These are phyloP conservation scores for Tardiomyces blankii DNA, from an alignment of 1,139 yeast genomes.

Conservation along the genomic window DNA sequence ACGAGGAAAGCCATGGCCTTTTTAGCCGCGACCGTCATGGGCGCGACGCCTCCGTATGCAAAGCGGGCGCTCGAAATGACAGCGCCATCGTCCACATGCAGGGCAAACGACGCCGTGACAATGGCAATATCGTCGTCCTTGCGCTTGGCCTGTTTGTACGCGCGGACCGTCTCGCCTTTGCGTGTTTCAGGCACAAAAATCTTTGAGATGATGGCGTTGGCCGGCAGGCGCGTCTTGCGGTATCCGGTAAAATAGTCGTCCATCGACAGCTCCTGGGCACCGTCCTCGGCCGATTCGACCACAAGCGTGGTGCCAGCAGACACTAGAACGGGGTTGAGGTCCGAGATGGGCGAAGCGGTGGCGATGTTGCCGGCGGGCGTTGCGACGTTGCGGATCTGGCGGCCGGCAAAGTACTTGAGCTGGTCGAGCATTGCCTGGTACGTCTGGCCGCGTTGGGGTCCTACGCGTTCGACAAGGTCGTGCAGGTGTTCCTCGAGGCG, in stretches of 20 bases:
- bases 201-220: conserved; percentile 25
- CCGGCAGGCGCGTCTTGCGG: conserved; percentile 29
- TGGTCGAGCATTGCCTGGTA: conserved; percentile 30
- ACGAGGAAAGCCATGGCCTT: conserved; percentile 23
- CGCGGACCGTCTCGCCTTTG: conserved; percentile 26
- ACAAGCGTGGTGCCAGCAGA: conserved; percentile 30
- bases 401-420: conserved; percentile 35
- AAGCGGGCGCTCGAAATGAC: conserved; percentile 22
- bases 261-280: conserved; percentile 22
- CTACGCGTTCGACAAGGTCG: conserved; percentile 14
- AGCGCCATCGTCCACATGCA: conserved; percentile 12
- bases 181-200: conserved; percentile 31
- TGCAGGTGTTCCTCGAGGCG: conserved; percentile 28
- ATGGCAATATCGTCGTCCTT: conserved; percentile 40
- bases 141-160: conserved; percentile 35
- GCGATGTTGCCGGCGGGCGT: conserved; percentile 39
- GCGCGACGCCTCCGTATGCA: conserved; percentile 38
- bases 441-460: conserved; percentile 21
- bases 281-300: conserved; percentile 23
- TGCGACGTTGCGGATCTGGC: conserved; percentile 38
- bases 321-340: conserved; percentile 34
- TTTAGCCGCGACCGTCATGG: conserved; percentile 31
- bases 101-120: conserved; percentile 31
- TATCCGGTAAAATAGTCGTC: conserved; percentile 33
- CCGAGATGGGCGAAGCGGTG: conserved; percentile 40